phyloP scores from a whole-genome alignment of 2,329 filamentous ascomycete species.

The Venturia pyrina region DNA sequence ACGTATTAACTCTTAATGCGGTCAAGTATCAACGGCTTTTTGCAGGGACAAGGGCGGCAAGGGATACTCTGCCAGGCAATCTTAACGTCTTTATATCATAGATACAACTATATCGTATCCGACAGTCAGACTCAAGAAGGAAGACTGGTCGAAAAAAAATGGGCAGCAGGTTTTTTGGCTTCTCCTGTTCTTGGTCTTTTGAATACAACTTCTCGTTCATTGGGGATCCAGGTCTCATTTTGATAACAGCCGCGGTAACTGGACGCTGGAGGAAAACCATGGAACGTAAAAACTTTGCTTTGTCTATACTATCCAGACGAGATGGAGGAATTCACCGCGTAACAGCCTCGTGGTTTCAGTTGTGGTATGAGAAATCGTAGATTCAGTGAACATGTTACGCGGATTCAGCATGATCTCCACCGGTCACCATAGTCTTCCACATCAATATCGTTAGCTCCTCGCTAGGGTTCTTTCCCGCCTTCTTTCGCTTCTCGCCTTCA shows the following conservation, averaged over 20 bases:
- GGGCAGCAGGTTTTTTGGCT: neutral
- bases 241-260: neutral
- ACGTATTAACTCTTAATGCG: neutral
- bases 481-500: neutral
- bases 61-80: neutral
- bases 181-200: neutral
- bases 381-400: neutral
- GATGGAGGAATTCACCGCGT: neutral
- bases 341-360: neutral
- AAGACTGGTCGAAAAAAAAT: neutral
- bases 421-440: neutral
- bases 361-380: too few relatives aligned
- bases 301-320: neutral
- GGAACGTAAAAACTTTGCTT: neutral
- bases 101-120: neutral
- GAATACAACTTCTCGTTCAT: neutral
- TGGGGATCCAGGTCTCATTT: neutral
- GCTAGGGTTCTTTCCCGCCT: neutral
- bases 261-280: neutral
- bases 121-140: neutral
- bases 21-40: neutral
- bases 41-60: neutral
- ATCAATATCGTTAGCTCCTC: neutral
- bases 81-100: neutral
- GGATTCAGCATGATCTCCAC: neutral